phyloP scores from a whole-genome alignment of 2,329 filamentous ascomycete genomes.

The Eurotiales sp. region DNA sequence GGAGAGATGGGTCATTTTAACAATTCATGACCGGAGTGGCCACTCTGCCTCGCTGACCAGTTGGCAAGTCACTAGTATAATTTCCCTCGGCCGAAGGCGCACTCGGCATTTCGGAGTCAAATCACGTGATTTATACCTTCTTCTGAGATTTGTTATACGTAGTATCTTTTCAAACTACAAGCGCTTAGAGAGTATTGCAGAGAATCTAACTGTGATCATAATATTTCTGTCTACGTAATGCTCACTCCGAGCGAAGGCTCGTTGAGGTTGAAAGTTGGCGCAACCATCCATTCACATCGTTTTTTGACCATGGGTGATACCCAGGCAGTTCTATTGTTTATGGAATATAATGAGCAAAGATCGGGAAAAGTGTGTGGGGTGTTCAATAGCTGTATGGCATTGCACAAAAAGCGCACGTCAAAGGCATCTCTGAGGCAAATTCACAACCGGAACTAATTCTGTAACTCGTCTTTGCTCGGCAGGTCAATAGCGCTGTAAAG shows the following conservation, averaged over 20 bases:
- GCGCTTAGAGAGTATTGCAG: not conserved
- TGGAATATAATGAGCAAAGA: too few species aligned
- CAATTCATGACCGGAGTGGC: not conserved
- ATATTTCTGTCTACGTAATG: not conserved
- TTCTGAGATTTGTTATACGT: not conserved
- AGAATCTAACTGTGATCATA: not conserved
- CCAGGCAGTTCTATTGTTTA: not conserved
- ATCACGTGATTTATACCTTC: constrained; percentile 3
- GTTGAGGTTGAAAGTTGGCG: not conserved
- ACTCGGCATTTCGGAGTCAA: not conserved
- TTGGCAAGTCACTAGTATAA: not conserved
- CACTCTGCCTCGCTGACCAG: not conserved
- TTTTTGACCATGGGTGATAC: not conserved
- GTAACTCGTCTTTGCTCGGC: constrained; percentile 38
- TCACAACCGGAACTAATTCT: constrained; percentile 1
- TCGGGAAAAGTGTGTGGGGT: too few species aligned
- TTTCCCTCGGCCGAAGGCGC: not conserved
- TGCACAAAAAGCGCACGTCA: too few species aligned
- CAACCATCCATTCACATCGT: not conserved
- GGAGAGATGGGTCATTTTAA: constrained; percentile 3
- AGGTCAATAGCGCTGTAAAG: constrained; percentile 50
- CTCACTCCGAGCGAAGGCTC: not conserved
- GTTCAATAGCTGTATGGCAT: too few species aligned
- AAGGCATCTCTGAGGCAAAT: not conserved
- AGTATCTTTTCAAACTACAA: too few species aligned